Base-by-base conservation (phyloP, 1,284 basidiomycete species). In the Apiotrichum laibachii region DNA sequence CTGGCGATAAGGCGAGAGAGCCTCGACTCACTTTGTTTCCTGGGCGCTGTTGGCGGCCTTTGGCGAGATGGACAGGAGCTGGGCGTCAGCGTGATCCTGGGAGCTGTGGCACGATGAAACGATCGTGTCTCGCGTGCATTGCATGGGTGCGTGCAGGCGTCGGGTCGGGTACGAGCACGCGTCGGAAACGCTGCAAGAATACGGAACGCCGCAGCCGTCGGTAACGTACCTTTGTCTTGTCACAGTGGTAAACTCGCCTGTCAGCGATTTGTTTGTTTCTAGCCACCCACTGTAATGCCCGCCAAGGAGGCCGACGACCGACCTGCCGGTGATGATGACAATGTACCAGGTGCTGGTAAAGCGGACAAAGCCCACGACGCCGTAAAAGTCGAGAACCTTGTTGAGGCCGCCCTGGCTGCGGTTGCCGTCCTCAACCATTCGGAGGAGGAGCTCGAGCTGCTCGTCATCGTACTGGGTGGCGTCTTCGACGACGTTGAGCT, bases 381-480 rank as follows among this genome's bases (percentile, higher is more conserved):
- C 73, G 31, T 88, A 93, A 71, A 93, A 90, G 22, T 88, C 83
- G 60, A 84, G 83, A 0, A 89, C 86, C 66, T 88, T 90, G 7
- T 89, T 90, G 60, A 98, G 79, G 1, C 94, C 93, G 10, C 94
- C 94, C 12, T 87, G 87, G 5, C 82, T 83, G 73, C 87, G 88
- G 77, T 97, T 97, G 19, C 93, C 93, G 69, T 97, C 93, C 62
- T 93, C 89, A 16, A 99, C 83, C 89, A 94, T 96, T 75, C 90
- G 90, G 64, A 98, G 82, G 78, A 98, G 86, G 40, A 87, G 86
- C 53, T 85, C 88, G 83, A 97, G 89, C 79, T 99, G 89, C 68
- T 86, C 87, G 15, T 88, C 86, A 46, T 86, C 90, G 75, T 99
- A 99, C 35, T 91, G 85, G 0, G 86, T 86, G 51, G 89, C 86